Conservation (phyloP, 768 basidiomycete species). For the Cystobasidium onofrii region DNA sequence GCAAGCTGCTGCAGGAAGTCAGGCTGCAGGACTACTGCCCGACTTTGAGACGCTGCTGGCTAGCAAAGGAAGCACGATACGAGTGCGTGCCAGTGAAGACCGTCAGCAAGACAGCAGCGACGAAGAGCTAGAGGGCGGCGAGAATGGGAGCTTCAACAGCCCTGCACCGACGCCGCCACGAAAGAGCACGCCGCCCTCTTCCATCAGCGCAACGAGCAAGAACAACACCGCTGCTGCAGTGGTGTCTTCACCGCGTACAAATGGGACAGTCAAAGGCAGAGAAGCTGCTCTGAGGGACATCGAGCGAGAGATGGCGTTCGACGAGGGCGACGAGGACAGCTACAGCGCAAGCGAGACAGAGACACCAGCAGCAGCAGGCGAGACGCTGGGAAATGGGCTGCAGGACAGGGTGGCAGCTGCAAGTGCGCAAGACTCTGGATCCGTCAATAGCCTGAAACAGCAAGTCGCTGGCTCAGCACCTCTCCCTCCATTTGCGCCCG, state of each 20-base stretch:
- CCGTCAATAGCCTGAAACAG: background rate
- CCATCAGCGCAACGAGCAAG: background rate
- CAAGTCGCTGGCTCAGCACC: background rate
- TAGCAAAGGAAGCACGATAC: background rate
- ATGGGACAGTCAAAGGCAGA: background rate
- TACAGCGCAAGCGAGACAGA: background rate
- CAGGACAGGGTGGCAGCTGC: background rate
- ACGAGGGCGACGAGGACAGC: conserved; percentile 5
- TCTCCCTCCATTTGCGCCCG: background rate
- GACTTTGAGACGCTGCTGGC: conserved; percentile 26
- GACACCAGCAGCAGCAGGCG: background rate
- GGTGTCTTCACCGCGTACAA: background rate
- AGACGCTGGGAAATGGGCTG: background rate
- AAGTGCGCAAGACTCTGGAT: background rate
- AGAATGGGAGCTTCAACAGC: background rate
- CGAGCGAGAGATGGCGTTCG: conserved; percentile 7
- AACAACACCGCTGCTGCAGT: background rate
- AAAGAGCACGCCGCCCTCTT: background rate
- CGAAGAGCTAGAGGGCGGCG: background rate
- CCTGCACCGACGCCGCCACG: conserved; percentile 2
- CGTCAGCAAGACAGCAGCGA: background rate
- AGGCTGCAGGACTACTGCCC: background rate
- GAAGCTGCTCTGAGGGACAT: conserved; percentile 13
- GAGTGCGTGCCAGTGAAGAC: conserved; percentile 1
- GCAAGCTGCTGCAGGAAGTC: background rate